Base-by-base conservation (phyloP, 305 asterid species). In the Fraxinus floribunda region DNA sequence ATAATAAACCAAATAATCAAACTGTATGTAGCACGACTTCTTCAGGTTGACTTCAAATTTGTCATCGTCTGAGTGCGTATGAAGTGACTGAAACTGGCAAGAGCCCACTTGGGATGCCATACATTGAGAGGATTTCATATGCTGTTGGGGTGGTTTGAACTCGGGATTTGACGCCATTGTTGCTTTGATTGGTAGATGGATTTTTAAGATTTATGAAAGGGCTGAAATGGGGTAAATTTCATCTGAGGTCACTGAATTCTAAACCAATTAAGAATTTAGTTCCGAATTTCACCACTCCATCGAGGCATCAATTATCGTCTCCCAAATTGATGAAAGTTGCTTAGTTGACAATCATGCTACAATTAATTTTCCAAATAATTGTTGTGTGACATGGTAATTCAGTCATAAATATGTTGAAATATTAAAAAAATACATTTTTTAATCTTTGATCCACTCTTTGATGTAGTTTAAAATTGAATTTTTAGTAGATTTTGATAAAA, bases 1-100 rank as follows among this genome's bases (percentile, higher is more conserved):
- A 83, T 95, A 94, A 83, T 94, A 94, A 55, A 95, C 95, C 81
- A 78, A 22, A 88, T 95, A 95, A 39, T 92, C 96, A 87, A 94
- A 94, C 87, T 92, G 79, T 35, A 92, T 87, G 88, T 94, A 95
- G 66, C 98, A 93, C 10, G 93, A 78, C 26, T 91, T 94, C 32
- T 87, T 75, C 9, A 94, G 80, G 39, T 73, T 7, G 41, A 95
- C 97, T 85, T 86, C 91, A 80, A 94, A 93, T 8, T 83, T 7
- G 2, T 98, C 97, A 55, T 93, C 95, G 9, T 93, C 89, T 34
- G 92, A 94, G 91, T 6, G 90, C 81, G 89, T 95, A 94, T 82
- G 87, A 88, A 66, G 77, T 87, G 49, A 95, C 98, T 0, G 96
- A 95, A 79, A 88, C 91, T 2, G 97, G 97, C 79, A 95, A 80